A percentile compares a stretch with the other conserved stretches of the same genome.
These are phyloP conservation scores for Beauveria pseudobassiana DNA, from an alignment of 2,329 filamentous ascomycete genomes.

Conservation along the genomic window DNA sequence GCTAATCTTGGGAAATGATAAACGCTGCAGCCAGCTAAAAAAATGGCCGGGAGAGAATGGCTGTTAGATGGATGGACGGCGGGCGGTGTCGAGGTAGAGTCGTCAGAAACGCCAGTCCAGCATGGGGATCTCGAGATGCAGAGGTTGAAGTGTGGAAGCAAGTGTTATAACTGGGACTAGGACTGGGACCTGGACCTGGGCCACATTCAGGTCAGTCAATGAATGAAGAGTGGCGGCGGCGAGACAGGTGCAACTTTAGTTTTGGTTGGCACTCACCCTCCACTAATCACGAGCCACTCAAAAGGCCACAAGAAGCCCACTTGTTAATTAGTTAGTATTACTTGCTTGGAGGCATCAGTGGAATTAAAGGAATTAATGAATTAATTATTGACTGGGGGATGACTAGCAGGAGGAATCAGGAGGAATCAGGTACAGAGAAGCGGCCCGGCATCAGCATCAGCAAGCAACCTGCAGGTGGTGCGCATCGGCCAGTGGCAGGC, in stretches of 20 bases:
- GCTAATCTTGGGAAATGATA: not conserved
- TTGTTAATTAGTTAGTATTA: no score
- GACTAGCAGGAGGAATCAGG: not conserved
- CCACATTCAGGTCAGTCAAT: constrained; percentile 1
- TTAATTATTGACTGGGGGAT: not conserved
- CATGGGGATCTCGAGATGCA: constrained; percentile 8
- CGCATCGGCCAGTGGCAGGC: not conserved
- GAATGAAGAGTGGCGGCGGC: constrained; percentile 1
- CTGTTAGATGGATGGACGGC: not conserved
- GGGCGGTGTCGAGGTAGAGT: constrained; percentile 5
- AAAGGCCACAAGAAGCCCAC: not conserved
- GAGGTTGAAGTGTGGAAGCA: constrained; percentile 8
- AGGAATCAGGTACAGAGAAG: no score
- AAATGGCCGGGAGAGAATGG: constrained; percentile 2
- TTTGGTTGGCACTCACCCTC: not conserved
- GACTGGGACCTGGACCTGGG: not conserved
- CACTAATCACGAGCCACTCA: not conserved
- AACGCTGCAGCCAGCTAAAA: constrained; percentile 7
- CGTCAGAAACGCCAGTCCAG: constrained; percentile 7
- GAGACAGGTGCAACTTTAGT: not conserved
- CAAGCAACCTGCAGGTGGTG: not conserved
- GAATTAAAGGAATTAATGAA: not conserved
- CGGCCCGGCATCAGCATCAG: no score
- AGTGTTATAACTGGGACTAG: not conserved
- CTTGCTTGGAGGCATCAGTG: not conserved